Evolutionary conservation across 2,329 filamentous ascomycete genomes (phyloP).

Genomic region (Cryphonectria nitschkei): DNA sequence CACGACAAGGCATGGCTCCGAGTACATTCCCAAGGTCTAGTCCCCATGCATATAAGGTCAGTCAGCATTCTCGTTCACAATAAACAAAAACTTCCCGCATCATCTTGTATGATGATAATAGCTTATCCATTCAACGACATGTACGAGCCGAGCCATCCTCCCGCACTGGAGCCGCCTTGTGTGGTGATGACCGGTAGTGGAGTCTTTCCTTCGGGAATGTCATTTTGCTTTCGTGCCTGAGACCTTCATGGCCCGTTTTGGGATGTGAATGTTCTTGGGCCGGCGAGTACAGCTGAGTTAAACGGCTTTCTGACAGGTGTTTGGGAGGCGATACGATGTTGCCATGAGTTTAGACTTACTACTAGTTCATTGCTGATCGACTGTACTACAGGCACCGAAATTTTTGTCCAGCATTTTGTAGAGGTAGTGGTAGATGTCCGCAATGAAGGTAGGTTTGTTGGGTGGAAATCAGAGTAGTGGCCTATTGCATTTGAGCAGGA

Average conservation of each 20-base stretch:
- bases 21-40: background rate
- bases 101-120: constrained; percentile 59
- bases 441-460: constrained; percentile 5
- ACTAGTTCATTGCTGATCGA: constrained; percentile 9
- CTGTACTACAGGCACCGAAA: background rate
- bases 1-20: background rate
- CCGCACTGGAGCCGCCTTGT: constrained; percentile 64
- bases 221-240: constrained; percentile 65
- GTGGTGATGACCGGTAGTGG: constrained; percentile 74
- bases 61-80: constrained; percentile 14
- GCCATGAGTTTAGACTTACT: background rate
- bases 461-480: background rate
- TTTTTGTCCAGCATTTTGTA: background rate
- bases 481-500: background rate
- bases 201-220: constrained; percentile 59
- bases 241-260: constrained; percentile 61
- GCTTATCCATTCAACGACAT: constrained; percentile 79
- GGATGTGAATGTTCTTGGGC: constrained; percentile 37
- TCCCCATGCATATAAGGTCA: constrained; percentile 20
- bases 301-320: constrained; percentile 38
- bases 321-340: constrained; percentile 9
- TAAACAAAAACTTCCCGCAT: constrained; percentile 16
- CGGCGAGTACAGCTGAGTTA: constrained; percentile 43
- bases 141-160: constrained; percentile 71
- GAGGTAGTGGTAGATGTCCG: background rate